phyloP scores from a whole-genome alignment of 2,329 filamentous ascomycete species.

The Ceratocystis cubensis region DNA sequence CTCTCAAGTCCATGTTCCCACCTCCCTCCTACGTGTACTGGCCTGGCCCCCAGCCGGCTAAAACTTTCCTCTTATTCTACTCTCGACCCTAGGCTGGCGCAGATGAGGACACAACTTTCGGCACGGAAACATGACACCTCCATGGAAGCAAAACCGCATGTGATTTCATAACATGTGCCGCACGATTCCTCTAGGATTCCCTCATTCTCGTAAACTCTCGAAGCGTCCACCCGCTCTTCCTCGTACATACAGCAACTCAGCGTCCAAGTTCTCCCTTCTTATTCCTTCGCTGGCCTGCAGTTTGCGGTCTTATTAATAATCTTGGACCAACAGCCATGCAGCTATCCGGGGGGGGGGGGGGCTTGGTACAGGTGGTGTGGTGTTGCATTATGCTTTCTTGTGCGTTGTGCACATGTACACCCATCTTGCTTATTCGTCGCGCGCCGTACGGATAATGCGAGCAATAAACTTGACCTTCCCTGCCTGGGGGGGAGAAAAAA shows the following conservation, averaged over 20 bases:
- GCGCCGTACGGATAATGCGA: too few relatives aligned
- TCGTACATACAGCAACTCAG: conserved; percentile 7
- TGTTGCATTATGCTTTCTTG: background rate
- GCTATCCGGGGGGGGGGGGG: background rate
- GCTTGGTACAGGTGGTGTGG: background rate
- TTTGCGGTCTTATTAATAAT: background rate
- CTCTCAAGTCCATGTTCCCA: background rate
- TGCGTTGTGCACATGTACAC: background rate
- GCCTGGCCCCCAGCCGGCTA: too few relatives aligned
- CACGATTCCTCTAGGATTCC: background rate
- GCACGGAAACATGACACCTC: background rate
- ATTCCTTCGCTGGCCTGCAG: background rate
- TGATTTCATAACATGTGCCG: background rate
- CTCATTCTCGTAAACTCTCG: background rate
- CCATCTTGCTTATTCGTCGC: background rate
- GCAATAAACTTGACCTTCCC: background rate
- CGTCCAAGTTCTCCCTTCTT: background rate
- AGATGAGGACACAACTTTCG: background rate
- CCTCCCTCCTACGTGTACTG: too few relatives aligned
- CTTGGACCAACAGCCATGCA: background rate
- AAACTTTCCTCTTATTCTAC: background rate
- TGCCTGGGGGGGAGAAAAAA: too few relatives aligned
- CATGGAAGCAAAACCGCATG: background rate
- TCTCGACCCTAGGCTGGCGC: background rate
- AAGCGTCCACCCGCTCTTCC: conserved; percentile 1